These are phyloP conservation scores for Epichloe festucae DNA, from an alignment of 2,329 filamentous ascomycete species.

Conservation along the genomic window DNA sequence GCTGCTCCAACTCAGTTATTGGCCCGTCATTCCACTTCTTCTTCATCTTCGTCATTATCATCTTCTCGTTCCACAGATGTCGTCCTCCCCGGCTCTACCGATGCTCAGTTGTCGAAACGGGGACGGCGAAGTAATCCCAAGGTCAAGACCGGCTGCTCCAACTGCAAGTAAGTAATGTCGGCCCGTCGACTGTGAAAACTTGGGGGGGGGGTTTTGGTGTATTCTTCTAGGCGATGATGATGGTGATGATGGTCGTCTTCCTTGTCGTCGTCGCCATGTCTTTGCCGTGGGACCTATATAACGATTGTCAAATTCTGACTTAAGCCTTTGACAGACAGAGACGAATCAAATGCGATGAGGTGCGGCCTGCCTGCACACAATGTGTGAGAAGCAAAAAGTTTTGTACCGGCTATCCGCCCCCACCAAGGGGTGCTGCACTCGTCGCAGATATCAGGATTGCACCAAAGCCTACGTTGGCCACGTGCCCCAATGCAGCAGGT, in stretches of 20 bases:
- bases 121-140: conserved; percentile 44
- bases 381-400: conserved; percentile 44
- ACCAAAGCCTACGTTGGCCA: conserved; percentile 28
- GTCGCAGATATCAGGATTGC: conserved; percentile 37
- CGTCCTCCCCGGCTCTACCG: background rate
- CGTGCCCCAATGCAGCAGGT: conserved; percentile 9
- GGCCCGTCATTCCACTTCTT: background rate
- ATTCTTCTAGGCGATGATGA: background rate
- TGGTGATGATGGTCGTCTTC: background rate
- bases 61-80: background rate
- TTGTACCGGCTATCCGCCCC: conserved; percentile 51
- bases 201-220: background rate
- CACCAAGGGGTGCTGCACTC: conserved; percentile 32
- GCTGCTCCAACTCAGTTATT: background rate
- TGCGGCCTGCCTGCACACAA: conserved; percentile 45
- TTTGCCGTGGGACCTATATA: background rate
- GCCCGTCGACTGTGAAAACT: background rate
- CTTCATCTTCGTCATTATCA: background rate
- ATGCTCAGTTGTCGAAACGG: conserved; percentile 21
- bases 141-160: conserved; percentile 53
- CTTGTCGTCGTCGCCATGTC: background rate
- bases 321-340: conserved; percentile 31
- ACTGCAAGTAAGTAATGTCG: conserved; percentile 48
- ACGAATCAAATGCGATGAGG: conserved; percentile 55
- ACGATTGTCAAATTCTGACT: background rate